Base-by-base conservation (phyloP, 495 filamentous ascomycete genomes). In the Penicillium cinerascens region DNA sequence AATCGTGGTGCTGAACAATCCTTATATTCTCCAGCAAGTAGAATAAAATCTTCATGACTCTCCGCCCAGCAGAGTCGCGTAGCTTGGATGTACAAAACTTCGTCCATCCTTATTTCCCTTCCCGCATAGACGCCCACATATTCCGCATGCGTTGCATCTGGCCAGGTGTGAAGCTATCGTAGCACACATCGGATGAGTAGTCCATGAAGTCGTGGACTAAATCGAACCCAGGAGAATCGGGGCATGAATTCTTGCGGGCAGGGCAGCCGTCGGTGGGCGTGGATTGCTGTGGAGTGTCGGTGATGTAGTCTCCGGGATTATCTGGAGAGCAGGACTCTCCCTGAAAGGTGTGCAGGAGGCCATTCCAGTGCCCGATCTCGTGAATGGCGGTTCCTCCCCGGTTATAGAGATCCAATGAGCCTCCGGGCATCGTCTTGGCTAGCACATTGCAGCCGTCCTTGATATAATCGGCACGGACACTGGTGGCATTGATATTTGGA, bases 341-440 rank as follows among this genome's bases (percentile, higher is more conserved):
- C 61, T 82, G 72, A 51, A 82, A 84, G 2, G 75, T 77, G 54
- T 84, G 81, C 23, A 81, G 52, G 21, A 83, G 68, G 3, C 79
- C 79, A 49, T 82, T 75, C 81, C 81, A 84, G 59, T 84, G 81
- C 20, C 81, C 81, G 17, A 82, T 78, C 57, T 82, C 79, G 56
- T 82, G 79, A 23, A 80, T 74, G 0, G 76, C 73, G 6, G 79
- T 81, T 7, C 72, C 74, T 22, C 79, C 79, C 16, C 64, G 60
- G 37, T 78, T 73, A 44, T 82, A 82, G 18, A 69, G 66, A 11
- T 59, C 37, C 6, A 76, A 38, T n/a, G 61, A 56, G 26, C 71
- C 75, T 16, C 71, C 74, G 10, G 79, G 76, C 74, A 82, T 78
- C 1, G 70, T 76, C 10, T 64, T 66, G 6, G 77, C 75, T n/a